Base-by-base conservation (phyloP, 139 green algal species). In the Mychonastes homosphaera region DNA sequence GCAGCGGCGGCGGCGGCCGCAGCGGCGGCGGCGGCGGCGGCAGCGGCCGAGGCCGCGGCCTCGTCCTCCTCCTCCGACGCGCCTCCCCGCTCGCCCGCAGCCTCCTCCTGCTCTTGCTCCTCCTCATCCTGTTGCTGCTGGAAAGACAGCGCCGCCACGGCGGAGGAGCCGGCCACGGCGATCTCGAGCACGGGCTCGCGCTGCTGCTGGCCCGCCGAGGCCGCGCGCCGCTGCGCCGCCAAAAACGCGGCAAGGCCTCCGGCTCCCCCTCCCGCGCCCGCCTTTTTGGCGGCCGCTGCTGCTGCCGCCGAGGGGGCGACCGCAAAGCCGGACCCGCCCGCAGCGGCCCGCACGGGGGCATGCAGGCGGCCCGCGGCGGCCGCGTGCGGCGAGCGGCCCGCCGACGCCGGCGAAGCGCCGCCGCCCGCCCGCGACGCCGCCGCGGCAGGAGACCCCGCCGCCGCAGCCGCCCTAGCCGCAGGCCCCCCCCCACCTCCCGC, bases 31-130 rank as follows among this genome's bases (percentile, higher is more conserved):
- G 23, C n/a, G n/a, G 27, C 24, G 1, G 5, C 43, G 18, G 26
- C 27, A 1, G 30, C 52, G 19, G 43, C 33, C 21, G 62, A 46
- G 3, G 49, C 7, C 62, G 57, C 52, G 2, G 59, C 38, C 59
- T 60, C 34, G 38, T 38, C 48, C 12, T 48, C 49, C 24, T 58
- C 58, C 33, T 46, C 56, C 47, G 56, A 58, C 6, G 47, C 38
- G 34, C 58, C 38, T 23, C 39, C 16, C 23, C 54, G n/a, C 3
- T 16, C 53, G 23, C 16, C n/a, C 28, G 50, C 13, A 8, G 27
- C 51, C 26, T 16, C 35, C 9, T 44, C 46, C 60, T 6, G 36
- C 48, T 39, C 33, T 21, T 58, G 47, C 35, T 24, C 13, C 30
- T 19, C 23, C 45, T 6, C 3, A 48, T 32, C 45, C 52, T 23